Conservation (phyloP, 768 basidiomycete genomes). For the Tulasnella sp. region DNA sequence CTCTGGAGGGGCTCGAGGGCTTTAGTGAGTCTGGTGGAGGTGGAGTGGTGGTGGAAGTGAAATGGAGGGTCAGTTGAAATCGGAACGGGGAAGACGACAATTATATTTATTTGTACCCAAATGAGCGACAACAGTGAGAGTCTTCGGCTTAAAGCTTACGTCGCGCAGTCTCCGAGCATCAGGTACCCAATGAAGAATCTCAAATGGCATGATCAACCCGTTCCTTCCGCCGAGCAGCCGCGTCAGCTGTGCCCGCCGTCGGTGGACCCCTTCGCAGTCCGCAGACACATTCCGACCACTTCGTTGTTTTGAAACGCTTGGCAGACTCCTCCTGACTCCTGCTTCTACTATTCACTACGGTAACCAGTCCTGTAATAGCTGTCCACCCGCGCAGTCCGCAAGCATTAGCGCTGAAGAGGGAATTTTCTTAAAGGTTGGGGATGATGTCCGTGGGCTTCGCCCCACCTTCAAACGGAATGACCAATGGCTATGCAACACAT, state of each 20-base stretch:
- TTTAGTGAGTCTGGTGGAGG: background rate
- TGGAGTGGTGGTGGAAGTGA: background rate
- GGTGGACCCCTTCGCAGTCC: background rate
- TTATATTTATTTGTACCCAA: slow-evolving; percentile 3
- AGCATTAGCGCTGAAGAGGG: background rate
- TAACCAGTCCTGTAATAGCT: background rate
- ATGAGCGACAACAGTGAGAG: background rate
- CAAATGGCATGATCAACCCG: background rate
- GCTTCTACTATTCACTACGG: background rate
- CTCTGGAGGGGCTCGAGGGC: background rate
- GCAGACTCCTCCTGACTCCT: background rate
- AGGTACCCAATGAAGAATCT: background rate
- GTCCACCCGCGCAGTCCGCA: background rate
- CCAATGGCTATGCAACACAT: background rate
- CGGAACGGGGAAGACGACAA: background rate
- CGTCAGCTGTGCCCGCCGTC: background rate
- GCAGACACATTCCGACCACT: background rate
- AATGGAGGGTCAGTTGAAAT: background rate
- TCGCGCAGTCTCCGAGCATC: background rate
- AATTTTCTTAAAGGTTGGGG: background rate
- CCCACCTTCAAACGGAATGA: background rate
- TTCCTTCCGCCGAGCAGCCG: background rate
- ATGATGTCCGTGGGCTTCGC: background rate
- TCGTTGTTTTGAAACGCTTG: background rate
- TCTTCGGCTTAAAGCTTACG: background rate